A percentile compares a stretch with the other conserved stretches of the same genome.
These are phyloP conservation scores for Neofusicoccum laricinum DNA, from an alignment of 2,329 filamentous ascomycete species.

Conservation along the genomic window DNA sequence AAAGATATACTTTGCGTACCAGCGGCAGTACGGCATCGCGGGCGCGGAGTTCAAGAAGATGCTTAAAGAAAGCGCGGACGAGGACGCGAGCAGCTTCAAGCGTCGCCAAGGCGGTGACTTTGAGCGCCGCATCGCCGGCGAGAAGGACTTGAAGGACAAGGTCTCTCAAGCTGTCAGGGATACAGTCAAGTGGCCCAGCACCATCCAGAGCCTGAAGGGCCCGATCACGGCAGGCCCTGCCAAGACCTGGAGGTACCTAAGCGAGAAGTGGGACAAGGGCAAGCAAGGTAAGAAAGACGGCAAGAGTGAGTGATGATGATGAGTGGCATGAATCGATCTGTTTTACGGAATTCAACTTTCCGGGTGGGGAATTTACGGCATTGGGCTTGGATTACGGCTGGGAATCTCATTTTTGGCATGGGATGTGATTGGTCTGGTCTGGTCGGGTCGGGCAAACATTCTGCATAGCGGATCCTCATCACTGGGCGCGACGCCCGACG, in stretches of 20 bases:
- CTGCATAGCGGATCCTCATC: background rate
- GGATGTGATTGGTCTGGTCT: background rate
- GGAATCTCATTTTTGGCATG: background rate
- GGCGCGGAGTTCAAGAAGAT: constrained; percentile 79
- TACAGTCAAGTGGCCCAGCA: constrained; percentile 90
- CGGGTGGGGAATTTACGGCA: background rate
- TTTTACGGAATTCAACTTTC: background rate
- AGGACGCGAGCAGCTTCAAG: constrained; percentile 62
- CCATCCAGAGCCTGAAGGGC: constrained; percentile 82
- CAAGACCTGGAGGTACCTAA: constrained; percentile 70
- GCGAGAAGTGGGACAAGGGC: constrained; percentile 65
- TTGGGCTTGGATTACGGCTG: background rate
- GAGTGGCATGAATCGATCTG: background rate
- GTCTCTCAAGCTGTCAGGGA: constrained; percentile 76
- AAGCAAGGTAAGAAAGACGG: constrained; percentile 8
- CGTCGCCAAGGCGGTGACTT: constrained; percentile 78
- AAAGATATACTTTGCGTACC: constrained; percentile 92
- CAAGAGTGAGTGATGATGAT: background rate
- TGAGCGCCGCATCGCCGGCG: constrained; percentile 78
- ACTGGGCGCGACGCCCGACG: background rate
- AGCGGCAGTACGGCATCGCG: constrained; percentile 84
- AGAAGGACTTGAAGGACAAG: constrained; percentile 65
- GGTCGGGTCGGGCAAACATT: background rate
- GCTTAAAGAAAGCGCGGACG: constrained; percentile 72
- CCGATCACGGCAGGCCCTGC: constrained; percentile 72